Evolutionary conservation across 768 basidiomycete genomes (phyloP), one percentile per base, ranked within the genome.

Genomic region (Tulasnella sp.): DNA sequence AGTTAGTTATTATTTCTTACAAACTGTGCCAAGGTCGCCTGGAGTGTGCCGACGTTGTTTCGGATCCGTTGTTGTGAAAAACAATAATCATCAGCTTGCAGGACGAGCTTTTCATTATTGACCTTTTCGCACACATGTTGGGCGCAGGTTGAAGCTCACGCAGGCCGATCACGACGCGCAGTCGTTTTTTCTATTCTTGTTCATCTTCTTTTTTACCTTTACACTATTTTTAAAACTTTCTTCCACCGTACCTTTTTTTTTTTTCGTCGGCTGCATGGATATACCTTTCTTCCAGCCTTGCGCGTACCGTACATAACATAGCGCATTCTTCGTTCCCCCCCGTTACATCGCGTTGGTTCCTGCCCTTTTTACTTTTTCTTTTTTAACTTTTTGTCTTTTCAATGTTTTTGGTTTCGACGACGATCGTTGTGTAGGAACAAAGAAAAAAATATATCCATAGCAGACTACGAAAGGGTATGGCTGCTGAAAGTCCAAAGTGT

Each of bases 41-140:
- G 74, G 74, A 44, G 74, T 75, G 41, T 75, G 48, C 74, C 74
- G 40, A 44, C 74, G 74, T 44, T 44, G 74, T 44, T 75, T 40
- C 34, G 74, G n/a, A 28, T 22, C 40, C 74, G 74, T 75, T 75
- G 41, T 75, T 75, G 74, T 50, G 48, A 75, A 42, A 50, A 42
- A 75, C 74, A 75, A 42, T 44, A 42, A 75, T 42, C 37, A 75
- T 75, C 74, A 22, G 41, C 74, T 42, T 44, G 48, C 74, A 42
- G 42, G 42, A 50, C 48, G 44, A 42, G 48, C 74, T 50, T 42
- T 42, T n/a, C 16, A 40, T 75, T 50, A 75, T 75, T 75, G 48
- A 16, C 22, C 74, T 28, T 75, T 75, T 75, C 24, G 73, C 41
- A 34, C 22, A 74, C 74, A 75, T 18, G 74, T 16, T 75, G 48